phyloP scores from a whole-genome alignment of 257 asterid genomes.

The Anisodus acutangulus region DNA sequence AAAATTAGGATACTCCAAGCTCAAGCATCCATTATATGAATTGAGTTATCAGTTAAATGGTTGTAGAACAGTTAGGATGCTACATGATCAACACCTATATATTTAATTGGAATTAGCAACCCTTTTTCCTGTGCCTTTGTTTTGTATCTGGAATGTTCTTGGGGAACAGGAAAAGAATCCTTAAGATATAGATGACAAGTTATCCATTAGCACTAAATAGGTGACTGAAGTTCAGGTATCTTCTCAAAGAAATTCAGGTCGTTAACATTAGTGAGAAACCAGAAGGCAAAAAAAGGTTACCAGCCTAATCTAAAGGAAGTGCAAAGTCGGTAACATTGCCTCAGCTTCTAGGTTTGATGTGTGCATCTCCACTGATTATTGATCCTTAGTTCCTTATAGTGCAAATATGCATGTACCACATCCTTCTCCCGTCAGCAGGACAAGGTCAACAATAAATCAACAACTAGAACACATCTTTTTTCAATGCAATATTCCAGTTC shows the following conservation, averaged over 20 bases:
- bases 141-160: not conserved
- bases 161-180: constrained; percentile 17
- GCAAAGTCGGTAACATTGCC: not conserved
- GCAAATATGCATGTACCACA: not conserved
- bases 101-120: not conserved
- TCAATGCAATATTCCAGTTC: not conserved
- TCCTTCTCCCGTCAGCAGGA: not conserved
- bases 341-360: not conserved
- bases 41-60: not conserved
- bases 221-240: not conserved
- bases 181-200: not conserved
- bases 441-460: not conserved
- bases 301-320: not conserved
- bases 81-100: not conserved
- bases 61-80: not conserved
- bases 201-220: not conserved
- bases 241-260: not conserved
- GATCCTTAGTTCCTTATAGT: not conserved
- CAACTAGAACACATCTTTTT: not conserved
- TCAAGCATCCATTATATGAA: constrained; percentile 1
- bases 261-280: not conserved
- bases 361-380: not conserved
- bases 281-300: not conserved
- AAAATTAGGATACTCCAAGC: not conserved
- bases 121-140: not conserved